phyloP scores from a whole-genome alignment of 1,284 basidiomycete species.

The Pseudozyma sp. region DNA sequence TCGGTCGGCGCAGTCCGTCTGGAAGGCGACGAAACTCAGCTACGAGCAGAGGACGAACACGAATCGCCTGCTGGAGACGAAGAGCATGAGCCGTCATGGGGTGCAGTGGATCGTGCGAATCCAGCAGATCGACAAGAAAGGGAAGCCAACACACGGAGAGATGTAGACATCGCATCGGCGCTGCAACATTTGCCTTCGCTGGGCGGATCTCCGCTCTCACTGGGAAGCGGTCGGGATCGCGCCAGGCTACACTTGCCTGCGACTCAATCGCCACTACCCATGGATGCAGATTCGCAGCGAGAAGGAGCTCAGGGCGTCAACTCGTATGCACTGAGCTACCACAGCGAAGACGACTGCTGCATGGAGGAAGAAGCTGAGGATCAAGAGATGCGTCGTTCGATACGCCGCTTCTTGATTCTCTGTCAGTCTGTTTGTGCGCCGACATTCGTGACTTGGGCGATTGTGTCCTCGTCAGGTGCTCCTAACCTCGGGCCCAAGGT shows the following conservation, averaged over 20 bases:
- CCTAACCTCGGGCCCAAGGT: conserved; percentile 24
- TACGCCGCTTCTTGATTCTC: conserved; percentile 46
- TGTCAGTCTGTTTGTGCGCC: conserved; percentile 59
- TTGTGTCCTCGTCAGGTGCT: conserved; percentile 37
- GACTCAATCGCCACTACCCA: conserved; percentile 10
- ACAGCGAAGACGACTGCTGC: conserved; percentile 70
- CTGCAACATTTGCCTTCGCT: conserved; percentile 44
- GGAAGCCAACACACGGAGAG: conserved; percentile 37
- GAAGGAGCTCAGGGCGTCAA: neutral
- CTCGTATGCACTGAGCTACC: neutral
- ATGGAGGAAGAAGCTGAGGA: conserved; percentile 55
- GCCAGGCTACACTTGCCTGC: conserved; percentile 1
- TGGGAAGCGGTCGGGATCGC: conserved; percentile 19
- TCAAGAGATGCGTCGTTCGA: conserved; percentile 38
- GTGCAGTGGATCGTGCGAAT: conserved; percentile 32
- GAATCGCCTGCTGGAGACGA: conserved; percentile 19
- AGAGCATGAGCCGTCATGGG: conserved; percentile 14
- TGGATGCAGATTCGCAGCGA: conserved; percentile 3
- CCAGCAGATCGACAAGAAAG: conserved; percentile 29
- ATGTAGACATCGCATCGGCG: conserved; percentile 52
- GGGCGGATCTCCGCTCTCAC: conserved; percentile 38
- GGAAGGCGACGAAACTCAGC: conserved; percentile 44
- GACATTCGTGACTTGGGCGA: conserved; percentile 57
- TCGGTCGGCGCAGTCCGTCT: conserved; percentile 58
- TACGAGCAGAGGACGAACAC: conserved; percentile 33